phyloP scores from a whole-genome alignment of 805 yeast species.

The Jamesozyma lodderae region DNA sequence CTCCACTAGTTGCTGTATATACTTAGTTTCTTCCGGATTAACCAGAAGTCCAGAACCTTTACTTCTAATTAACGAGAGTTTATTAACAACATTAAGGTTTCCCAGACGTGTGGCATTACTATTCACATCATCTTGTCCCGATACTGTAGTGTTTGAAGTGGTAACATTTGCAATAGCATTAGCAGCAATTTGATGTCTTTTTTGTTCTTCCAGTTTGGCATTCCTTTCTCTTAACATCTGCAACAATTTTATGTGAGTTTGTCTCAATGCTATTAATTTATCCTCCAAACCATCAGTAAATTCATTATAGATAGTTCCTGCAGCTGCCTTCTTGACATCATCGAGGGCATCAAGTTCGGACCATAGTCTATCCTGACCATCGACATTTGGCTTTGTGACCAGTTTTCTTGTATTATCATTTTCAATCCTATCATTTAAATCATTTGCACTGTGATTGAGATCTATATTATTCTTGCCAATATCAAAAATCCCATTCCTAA shows the following conservation, averaged over 20 bases:
- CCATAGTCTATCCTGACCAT: slow-evolving; percentile 42
- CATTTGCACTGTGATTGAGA: background rate
- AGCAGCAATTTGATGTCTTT: slow-evolving; percentile 8
- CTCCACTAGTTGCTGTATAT: slow-evolving; percentile 7
- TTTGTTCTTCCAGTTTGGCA: slow-evolving; percentile 16
- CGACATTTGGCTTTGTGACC: slow-evolving; percentile 16
- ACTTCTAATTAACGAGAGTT: background rate
- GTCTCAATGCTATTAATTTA: slow-evolving; percentile 42
- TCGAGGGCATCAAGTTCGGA: slow-evolving; percentile 76
- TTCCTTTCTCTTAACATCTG: slow-evolving; percentile 28
- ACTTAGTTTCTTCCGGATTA: slow-evolving; percentile 10
- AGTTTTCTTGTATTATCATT: slow-evolving; percentile 1
- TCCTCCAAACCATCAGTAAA: slow-evolving; percentile 37
- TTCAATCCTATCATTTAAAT: too few species aligned
- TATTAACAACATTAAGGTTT: background rate
- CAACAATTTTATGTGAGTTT: slow-evolving; percentile 43
- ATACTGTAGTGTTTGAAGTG: background rate
- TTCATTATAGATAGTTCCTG: slow-evolving; percentile 35
- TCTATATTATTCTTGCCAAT: background rate
- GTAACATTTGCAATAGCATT: slow-evolving; percentile 1
- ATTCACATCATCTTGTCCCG: background rate
- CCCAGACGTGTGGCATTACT: background rate
- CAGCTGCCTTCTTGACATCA: slow-evolving; percentile 53
- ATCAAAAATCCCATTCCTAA: background rate
- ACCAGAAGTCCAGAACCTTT: slow-evolving; percentile 1